Evolutionary conservation across 1,139 yeast genomes (phyloP), one percentile per base, ranked within the genome.

Genomic region (Sugiyamaella novakii): DNA sequence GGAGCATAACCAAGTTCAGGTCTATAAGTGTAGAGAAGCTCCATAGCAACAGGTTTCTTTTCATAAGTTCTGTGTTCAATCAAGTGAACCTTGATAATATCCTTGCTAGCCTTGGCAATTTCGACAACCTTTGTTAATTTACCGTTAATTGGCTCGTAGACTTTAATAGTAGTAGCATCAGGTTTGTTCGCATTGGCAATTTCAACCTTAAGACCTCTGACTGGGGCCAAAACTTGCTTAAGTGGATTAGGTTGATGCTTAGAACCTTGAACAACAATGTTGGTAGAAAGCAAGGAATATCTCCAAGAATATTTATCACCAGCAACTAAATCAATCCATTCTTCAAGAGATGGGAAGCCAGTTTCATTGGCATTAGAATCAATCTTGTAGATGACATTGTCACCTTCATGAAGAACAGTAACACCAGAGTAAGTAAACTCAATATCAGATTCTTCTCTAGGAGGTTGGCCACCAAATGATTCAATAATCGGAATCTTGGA

Each of bases 1-100:
- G 98, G 98, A 53, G 97, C 96, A 68, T 85, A 91, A 18, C 98
- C 98, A 67, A 86, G 87, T 47, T 80, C 77, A 43, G 96, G 89
- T 63, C 82, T 77, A 75, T 85, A 92, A 50, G 74, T 79, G 80
- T 84, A 94, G 57, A 83, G 75, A 72, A 92, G 80, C 59, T 85
- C 83, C 66, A 92, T 79, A 38, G 84, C 78, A 56, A 84, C 87
- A 33, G 96, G 83, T 59, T 72, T 70, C 55, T 79, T 79, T 62
- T 85, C 94, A 55, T 84, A 84, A 55, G 92, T 84, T 77, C 98
- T 87, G 68, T 84, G 84, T 71, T 94, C 98, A 69, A 89, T 85
- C 70, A 92, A 77, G 49, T 79, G 74, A 65, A 88, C 77, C 66
- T 80, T 79, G 66, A 92, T 87, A 30, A 73, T 69, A 36, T 73